Conservation (phyloP, 1,284 basidiomycete species). For the Malassezia obtusa region DNA sequence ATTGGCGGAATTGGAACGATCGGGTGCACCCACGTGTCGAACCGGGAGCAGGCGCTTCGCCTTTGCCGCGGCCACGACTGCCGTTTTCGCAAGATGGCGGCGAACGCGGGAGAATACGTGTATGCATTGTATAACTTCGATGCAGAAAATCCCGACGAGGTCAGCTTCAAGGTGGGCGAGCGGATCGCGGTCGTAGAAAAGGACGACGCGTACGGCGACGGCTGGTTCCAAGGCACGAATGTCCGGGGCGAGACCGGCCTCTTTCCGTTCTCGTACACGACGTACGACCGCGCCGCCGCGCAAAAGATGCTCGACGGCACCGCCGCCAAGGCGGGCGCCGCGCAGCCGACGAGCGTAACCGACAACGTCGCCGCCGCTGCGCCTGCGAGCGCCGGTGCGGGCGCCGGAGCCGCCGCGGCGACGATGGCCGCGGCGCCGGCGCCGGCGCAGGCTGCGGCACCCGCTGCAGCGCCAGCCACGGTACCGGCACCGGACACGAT, state of each 20-base stretch:
- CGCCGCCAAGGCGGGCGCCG: conserved; percentile 18
- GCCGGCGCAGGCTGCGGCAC: too few species aligned
- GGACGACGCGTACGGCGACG: conserved; percentile 86
- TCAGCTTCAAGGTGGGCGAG: conserved; percentile 75
- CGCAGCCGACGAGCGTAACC: conserved; percentile 3
- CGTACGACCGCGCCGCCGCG: conserved; percentile 24
- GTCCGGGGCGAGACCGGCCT: conserved; percentile 69
- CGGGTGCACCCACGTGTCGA: background rate
- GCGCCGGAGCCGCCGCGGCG: too few species aligned
- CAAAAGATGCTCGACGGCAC: conserved; percentile 24
- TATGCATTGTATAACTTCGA: conserved; percentile 69
- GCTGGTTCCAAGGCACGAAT: conserved; percentile 95
- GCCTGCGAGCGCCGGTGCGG: background rate
- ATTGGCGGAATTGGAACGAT: background rate
- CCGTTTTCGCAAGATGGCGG: conserved; percentile 2
- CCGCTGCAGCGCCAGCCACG: too few species aligned
- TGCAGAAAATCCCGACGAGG: conserved; percentile 89
- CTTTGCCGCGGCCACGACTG: background rate
- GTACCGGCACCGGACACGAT: too few species aligned
- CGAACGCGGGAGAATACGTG: conserved; percentile 31
- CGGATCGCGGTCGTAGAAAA: conserved; percentile 79
- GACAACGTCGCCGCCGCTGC: background rate
- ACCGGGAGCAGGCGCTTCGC: background rate
- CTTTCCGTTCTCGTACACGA: conserved; percentile 83
- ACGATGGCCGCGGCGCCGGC: too few species aligned